Evolutionary conservation across 129 eudicot species (phyloP).

Genomic region (Chrysanthemum lavandulifolium): DNA sequence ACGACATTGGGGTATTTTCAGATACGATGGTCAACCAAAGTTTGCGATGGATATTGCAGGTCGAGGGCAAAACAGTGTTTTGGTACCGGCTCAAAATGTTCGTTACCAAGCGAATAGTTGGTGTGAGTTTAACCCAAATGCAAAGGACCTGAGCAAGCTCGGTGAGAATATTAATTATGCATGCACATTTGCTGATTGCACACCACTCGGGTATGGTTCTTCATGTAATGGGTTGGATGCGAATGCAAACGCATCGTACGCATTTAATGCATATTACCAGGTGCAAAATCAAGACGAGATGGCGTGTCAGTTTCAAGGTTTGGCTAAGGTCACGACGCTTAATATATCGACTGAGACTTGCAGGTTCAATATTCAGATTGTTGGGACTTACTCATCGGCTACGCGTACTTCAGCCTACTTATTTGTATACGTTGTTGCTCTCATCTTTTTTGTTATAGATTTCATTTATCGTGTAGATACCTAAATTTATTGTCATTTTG

Average conservation of each 20-base stretch:
- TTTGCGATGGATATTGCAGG: slow-evolving; percentile 72
- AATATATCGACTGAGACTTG: slow-evolving; percentile 55
- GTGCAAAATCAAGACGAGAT: slow-evolving; percentile 38
- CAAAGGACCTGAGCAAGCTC: slow-evolving; percentile 50
- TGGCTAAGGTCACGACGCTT: slow-evolving; percentile 41
- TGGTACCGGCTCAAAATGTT: slow-evolving; percentile 69
- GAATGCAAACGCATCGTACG: slow-evolving; percentile 58
- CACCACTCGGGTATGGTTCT: slow-evolving; percentile 51
- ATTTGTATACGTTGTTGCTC: slow-evolving; percentile 18
- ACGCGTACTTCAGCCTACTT: slow-evolving; percentile 22
- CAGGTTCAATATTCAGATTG: slow-evolving; percentile 53
- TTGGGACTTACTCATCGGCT: slow-evolving; percentile 25
- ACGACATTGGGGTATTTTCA: slow-evolving; percentile 86
- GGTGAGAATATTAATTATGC: slow-evolving; percentile 68
- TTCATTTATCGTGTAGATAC: slow-evolving; percentile 24
- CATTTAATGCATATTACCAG: slow-evolving; percentile 60
- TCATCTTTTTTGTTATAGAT: slow-evolving; percentile 27
- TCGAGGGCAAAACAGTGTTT: slow-evolving; percentile 35
- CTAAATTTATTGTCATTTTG: slow-evolving; percentile 24
- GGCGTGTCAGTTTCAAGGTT: slow-evolving; percentile 56
- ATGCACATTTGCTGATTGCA: slow-evolving; percentile 63
- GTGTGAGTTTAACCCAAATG: slow-evolving; percentile 80
- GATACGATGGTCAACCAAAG: slow-evolving; percentile 84
- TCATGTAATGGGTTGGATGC: slow-evolving; percentile 65
- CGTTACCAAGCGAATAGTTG: slow-evolving; percentile 58